Base-by-base conservation (phyloP, 2,329 filamentous ascomycete genomes). In the Knufia fluminis region DNA sequence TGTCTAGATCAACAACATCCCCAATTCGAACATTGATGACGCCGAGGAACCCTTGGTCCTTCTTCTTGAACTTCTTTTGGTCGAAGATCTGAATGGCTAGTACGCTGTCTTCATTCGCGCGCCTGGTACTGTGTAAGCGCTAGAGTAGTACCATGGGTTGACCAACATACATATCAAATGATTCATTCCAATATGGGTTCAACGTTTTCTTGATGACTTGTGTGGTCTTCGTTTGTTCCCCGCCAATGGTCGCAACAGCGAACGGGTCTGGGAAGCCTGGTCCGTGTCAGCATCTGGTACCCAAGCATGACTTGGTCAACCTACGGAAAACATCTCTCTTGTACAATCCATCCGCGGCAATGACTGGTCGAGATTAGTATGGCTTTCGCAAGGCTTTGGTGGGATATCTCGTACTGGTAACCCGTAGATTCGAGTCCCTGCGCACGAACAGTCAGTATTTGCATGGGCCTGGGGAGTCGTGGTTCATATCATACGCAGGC, bases 21-120 rank as follows among this genome's bases (percentile, higher is more conserved):
- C 92, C 92, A 59, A 98, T 85, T 52, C 90, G 84, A 61, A 98
- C 85, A 66, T 98, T 98, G 64, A 98, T 96, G 48, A 98, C 92
- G 51, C 92, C 92, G 4, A 98, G 76, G 65, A 98, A 98, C 7
- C 92, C 92, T 67, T 98, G 92, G 61, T 98, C 92, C 88, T 97
- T 98, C 80, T 98, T 98, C 77, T 98, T 98, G 74, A 98, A 98
- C 73, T 98, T 98, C 75, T 96, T 96, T 71, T 98, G 92, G 69
- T 98, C 92, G 66, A 98, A 98, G 49, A 98, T 95, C 66, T 98
- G 92, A 41, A 98, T 90, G 6, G 92, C 92, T 42, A 98, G 77
- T 63, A 98, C 96, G 67, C 90, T 94, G 63, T 95, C 91, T 66
- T 98, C 92, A 54, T 84, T 92, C 53, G 88, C 91, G 66, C 79